Conservation (phyloP, 106 monocot species). For the Acorus gramineus region DNA sequence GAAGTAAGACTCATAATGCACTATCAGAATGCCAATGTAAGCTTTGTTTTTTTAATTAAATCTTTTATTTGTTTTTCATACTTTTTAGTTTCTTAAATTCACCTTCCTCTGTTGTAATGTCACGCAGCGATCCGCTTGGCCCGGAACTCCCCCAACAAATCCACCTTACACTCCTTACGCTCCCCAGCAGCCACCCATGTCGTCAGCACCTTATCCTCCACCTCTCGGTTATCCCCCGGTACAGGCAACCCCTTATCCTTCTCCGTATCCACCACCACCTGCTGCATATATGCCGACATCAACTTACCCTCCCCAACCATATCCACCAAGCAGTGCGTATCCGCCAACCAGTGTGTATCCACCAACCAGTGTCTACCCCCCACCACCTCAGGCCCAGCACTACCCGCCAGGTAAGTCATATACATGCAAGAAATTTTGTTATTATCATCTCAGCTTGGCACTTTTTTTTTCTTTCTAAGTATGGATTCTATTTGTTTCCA, state of each 20-base stretch:
- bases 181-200: slow-evolving; percentile 1
- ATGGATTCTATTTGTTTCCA: not conserved
- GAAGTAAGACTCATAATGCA: slow-evolving; percentile 86
- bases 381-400: slow-evolving; percentile 22
- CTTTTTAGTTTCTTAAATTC: not conserved
- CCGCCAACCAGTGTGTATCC: slow-evolving; percentile 22
- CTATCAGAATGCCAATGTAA: slow-evolving; percentile 44
- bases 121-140: too few species aligned
- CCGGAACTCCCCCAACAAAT: not conserved
- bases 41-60: not conserved
- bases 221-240: slow-evolving; percentile 1
- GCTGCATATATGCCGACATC: not conserved
- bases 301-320: slow-evolving; percentile 11
- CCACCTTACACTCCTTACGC: slow-evolving; percentile 3
- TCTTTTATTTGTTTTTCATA: not conserved
- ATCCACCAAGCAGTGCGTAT: slow-evolving; percentile 10
- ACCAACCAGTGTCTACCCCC: slow-evolving; percentile 21
- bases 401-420: slow-evolving; percentile 33
- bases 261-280: slow-evolving; percentile 7
- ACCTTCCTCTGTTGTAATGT: not conserved
- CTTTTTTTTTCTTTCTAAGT: not conserved
- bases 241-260: slow-evolving; percentile 8
- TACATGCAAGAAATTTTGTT: not conserved
- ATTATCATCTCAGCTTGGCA: not conserved
- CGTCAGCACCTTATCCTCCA: not conserved